Conservation (phyloP, 2,329 filamentous ascomycete species). For the Colletotrichum sublineola region DNA sequence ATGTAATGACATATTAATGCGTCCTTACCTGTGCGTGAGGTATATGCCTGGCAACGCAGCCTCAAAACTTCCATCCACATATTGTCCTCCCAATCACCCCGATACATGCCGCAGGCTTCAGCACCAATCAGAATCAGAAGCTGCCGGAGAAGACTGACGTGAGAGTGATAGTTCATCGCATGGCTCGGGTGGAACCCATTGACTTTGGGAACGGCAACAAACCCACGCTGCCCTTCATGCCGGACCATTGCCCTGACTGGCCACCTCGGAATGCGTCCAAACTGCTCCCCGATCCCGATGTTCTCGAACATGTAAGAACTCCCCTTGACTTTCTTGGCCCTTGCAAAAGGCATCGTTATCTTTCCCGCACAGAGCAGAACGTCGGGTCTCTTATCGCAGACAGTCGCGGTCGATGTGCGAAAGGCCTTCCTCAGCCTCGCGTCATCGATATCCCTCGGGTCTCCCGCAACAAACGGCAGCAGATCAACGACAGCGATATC, state of each 20-base stretch:
- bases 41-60: neutral
- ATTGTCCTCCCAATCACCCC: neutral
- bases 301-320: neutral
- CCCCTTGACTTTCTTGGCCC: neutral
- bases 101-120: conserved; percentile 1
- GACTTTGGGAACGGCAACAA: conserved; percentile 31
- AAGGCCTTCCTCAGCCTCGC: neutral
- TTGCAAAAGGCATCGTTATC: neutral
- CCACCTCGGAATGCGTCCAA: neutral
- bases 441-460: neutral
- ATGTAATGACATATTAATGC: too few relatives aligned
- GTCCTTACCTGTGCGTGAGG: neutral
- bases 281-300: neutral
- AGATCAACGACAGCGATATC: neutral
- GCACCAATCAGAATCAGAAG: conserved; percentile 28
- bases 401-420: neutral
- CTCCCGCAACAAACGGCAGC: neutral
- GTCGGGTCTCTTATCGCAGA: neutral
- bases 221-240: neutral
- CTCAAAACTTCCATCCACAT: neutral
- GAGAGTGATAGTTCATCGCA: conserved; percentile 41
- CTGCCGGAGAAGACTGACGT: conserved; percentile 38
- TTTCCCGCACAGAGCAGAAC: conserved; percentile 7
- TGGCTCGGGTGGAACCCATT: conserved; percentile 44
- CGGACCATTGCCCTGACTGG: neutral